Percentiles rank a stretch among this genome's conserved stretches.
These are phyloP conservation scores for Raffaelea albimanens DNA, from an alignment of 2,329 filamentous ascomycete genomes.

Conservation along the genomic window DNA sequence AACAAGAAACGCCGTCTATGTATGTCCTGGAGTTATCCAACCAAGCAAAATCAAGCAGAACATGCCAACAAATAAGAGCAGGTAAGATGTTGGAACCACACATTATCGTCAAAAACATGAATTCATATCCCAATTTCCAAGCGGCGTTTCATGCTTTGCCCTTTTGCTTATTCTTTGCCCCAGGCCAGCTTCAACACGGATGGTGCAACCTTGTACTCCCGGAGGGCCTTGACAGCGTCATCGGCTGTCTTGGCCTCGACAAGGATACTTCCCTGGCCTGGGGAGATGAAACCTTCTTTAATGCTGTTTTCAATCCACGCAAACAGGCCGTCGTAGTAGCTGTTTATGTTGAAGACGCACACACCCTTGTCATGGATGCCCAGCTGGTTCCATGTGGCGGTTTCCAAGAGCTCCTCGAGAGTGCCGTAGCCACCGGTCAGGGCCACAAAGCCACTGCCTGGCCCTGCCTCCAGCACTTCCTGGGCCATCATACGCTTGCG, in stretches of 20 bases:
- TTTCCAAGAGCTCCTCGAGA: conserved; percentile 89
- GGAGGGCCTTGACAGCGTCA: conserved; percentile 61
- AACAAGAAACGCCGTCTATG: not conserved
- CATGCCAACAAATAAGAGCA: not conserved
- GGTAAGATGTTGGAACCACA: not conserved
- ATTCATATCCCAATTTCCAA: conserved; percentile 11
- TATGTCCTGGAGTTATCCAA: not conserved
- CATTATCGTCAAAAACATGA: not conserved
- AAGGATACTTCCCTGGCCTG: conserved; percentile 64
- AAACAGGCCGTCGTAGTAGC: conserved; percentile 85
- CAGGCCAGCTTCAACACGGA: conserved; percentile 76
- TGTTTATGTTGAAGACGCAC: conserved; percentile 75
- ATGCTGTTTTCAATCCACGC: conserved; percentile 73
- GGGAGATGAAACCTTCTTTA: conserved; percentile 64
- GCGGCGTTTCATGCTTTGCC: too few species aligned
- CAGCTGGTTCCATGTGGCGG: conserved; percentile 90
- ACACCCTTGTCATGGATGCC: conserved; percentile 80
- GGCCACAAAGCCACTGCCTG: conserved; percentile 82
- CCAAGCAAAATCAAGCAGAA: not conserved
- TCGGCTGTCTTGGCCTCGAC: conserved; percentile 64
- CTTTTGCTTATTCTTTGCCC: conserved; percentile 47
- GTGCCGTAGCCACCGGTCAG: conserved; percentile 88
- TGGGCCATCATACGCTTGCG: conserved; percentile 90
- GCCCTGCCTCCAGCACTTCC: conserved; percentile 72
- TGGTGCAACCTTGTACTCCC: conserved; percentile 64